These are phyloP conservation scores for Coniferiporia weirii DNA, from an alignment of 1,284 basidiomycete species.

Conservation along the genomic window DNA sequence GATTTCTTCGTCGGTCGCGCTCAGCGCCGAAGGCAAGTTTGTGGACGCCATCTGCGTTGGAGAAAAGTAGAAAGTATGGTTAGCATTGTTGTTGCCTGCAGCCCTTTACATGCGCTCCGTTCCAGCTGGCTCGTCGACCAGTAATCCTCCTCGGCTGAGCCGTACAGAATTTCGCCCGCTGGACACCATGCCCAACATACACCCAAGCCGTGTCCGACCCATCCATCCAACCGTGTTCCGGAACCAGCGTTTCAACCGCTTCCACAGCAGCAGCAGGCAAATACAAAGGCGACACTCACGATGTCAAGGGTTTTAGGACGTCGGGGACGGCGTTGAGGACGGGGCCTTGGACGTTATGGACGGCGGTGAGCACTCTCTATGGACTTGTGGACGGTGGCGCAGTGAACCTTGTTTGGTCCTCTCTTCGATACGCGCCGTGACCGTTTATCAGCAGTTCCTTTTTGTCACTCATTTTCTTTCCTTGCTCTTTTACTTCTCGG, in stretches of 20 bases:
- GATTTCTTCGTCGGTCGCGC: constrained; percentile 96
- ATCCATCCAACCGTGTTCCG: background rate
- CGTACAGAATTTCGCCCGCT: no score
- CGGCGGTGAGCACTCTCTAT: background rate
- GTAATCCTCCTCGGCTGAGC: no score
- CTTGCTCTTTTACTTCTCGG: background rate
- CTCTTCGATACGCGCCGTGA: background rate
- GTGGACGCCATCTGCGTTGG: constrained; percentile 46
- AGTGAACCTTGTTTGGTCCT: background rate
- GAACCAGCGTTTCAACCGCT: background rate
- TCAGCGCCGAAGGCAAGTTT: constrained; percentile 91
- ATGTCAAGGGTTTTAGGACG: background rate
- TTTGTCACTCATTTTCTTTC: background rate
- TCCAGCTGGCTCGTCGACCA: no score
- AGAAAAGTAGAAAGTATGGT: background rate
- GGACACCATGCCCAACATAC: background rate
- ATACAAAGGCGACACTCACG: constrained; percentile 1
- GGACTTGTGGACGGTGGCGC: background rate
- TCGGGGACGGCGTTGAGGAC: constrained; percentile 1
- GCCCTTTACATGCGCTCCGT: no score
- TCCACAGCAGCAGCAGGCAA: background rate
- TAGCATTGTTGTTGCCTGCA: background rate
- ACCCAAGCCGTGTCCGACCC: background rate
- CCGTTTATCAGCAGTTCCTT: background rate
- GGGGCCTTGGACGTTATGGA: background rate